Evolutionary conservation across 352 stramenopile species (phyloP).

Genomic region (Globisporangium barbulae): DNA sequence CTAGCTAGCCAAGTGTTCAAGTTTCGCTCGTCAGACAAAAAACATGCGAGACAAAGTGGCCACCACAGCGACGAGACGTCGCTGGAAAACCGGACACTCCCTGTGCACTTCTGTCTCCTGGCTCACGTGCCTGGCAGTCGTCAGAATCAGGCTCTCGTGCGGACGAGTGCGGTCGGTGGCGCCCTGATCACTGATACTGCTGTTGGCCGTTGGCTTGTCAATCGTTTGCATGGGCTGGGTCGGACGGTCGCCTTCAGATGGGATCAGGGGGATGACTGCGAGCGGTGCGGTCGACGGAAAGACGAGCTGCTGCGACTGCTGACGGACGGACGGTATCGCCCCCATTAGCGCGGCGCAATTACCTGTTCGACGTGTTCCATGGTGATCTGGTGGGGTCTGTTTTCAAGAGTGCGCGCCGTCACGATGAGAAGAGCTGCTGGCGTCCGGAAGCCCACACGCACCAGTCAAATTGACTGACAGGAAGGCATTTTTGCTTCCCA

Average conservation of each 20-base stretch:
- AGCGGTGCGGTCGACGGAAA: background rate
- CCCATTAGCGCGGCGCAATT: conserved; percentile 3
- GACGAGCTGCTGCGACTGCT: conserved; percentile 5
- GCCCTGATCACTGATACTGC: background rate
- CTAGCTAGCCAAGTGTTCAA: conserved; percentile 29
- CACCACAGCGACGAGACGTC: conserved; percentile 8
- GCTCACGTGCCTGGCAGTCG: background rate
- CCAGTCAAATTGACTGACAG: conserved; percentile 4
- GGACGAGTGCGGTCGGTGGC: background rate
- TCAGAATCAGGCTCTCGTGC: background rate
- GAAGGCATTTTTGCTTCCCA: background rate
- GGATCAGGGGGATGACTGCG: background rate
- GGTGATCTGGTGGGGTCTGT: conserved; percentile 18
- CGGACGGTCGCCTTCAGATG: background rate
- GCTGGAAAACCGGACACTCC: background rate
- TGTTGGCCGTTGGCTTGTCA: background rate
- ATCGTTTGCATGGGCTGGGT: background rate
- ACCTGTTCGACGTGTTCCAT: conserved; percentile 27
- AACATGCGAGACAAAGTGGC: conserved; percentile 10
- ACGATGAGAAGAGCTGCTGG: background rate
- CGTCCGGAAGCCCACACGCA: background rate
- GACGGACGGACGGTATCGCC: background rate
- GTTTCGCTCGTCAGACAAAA: background rate
- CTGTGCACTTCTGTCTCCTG: background rate
- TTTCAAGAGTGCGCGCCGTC: conserved; percentile 13